A percentile compares a stretch with the other conserved stretches of the same genome.
phyloP scores from a whole-genome alignment of 129 eudicot genomes.

The Flaveria linearis region DNA sequence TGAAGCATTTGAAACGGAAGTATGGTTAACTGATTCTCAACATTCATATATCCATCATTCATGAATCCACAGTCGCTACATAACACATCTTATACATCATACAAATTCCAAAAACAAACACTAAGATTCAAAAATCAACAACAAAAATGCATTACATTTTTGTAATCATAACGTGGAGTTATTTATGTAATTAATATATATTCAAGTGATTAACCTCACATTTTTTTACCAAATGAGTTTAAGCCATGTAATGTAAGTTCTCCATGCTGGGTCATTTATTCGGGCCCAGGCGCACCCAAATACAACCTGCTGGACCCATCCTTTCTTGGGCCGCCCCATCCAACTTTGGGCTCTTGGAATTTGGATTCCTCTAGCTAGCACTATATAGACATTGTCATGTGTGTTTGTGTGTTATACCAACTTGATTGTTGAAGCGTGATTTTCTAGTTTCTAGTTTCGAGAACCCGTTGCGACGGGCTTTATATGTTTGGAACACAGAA shows the following conservation, averaged over 20 bases:
- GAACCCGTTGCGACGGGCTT: background rate
- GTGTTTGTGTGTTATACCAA: background rate
- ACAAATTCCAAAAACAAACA: too few relatives aligned
- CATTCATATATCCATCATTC: too few relatives aligned
- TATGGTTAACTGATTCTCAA: too few relatives aligned
- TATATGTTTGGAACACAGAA: background rate
- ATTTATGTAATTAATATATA: too few relatives aligned
- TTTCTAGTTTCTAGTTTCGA: background rate
- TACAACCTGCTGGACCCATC: background rate
- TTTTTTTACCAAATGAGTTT: background rate
- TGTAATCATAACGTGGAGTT: background rate
- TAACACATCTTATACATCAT: too few relatives aligned
- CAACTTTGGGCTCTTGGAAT: too few relatives aligned
- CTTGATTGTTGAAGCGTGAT: background rate
- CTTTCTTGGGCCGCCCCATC: background rate
- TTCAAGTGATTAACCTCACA: background rate
- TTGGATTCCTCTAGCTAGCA: too few relatives aligned
- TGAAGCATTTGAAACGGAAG: too few relatives aligned
- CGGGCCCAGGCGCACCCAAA: background rate
- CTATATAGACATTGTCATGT: background rate
- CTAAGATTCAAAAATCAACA: too few relatives aligned
- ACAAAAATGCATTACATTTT: too few relatives aligned
- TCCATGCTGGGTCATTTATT: background rate
- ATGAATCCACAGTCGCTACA: too few relatives aligned
- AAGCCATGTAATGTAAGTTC: background rate